Conservation (phyloP, 1,139 yeast species). For the Debaryomyces udenii region DNA sequence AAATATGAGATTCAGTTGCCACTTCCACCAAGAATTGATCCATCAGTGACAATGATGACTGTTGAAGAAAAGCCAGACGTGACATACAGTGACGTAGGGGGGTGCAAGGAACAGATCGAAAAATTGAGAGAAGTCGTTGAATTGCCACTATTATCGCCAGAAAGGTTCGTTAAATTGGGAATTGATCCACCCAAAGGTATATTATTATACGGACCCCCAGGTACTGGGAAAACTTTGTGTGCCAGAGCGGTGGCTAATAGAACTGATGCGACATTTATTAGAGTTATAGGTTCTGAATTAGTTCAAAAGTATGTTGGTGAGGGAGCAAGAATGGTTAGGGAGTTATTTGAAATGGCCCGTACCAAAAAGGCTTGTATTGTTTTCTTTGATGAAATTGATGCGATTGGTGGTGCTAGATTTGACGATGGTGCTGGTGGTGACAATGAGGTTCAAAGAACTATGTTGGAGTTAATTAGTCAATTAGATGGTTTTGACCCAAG, state of each 20-base stretch:
- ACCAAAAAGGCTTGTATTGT: constrained; percentile 97
- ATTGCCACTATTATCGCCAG: constrained; percentile 91
- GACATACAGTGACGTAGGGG: constrained; percentile 91
- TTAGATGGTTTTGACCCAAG: constrained; percentile 98
- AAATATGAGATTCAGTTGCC: constrained; percentile 97
- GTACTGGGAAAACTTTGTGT: constrained; percentile 96
- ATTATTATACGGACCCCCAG: constrained; percentile 95
- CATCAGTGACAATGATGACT: constrained; percentile 99
- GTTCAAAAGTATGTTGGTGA: constrained; percentile 99
- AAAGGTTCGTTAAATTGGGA: constrained; percentile 92
- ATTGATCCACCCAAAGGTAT: constrained; percentile 99
- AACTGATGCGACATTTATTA: constrained; percentile 96
- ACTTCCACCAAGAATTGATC: constrained; percentile 95
- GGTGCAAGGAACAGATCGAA: constrained; percentile 97
- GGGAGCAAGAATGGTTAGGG: constrained; percentile 99
- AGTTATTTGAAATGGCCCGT: constrained; percentile 97
- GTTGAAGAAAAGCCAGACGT: constrained; percentile 98
- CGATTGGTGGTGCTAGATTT: constrained; percentile 98
- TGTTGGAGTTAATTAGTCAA: constrained; percentile 97
- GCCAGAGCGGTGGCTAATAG: constrained; percentile 99
- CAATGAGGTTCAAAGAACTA: constrained; percentile 97
- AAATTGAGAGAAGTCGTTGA: constrained; percentile 97
- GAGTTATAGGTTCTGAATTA: constrained; percentile 96
- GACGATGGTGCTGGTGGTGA: constrained; percentile 99
- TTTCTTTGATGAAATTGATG: constrained; percentile 96